Evolutionary conservation across 2,329 filamentous ascomycete species (phyloP), one percentile per base, ranked within the genome.

Genomic region (Trichoderma gracile): DNA sequence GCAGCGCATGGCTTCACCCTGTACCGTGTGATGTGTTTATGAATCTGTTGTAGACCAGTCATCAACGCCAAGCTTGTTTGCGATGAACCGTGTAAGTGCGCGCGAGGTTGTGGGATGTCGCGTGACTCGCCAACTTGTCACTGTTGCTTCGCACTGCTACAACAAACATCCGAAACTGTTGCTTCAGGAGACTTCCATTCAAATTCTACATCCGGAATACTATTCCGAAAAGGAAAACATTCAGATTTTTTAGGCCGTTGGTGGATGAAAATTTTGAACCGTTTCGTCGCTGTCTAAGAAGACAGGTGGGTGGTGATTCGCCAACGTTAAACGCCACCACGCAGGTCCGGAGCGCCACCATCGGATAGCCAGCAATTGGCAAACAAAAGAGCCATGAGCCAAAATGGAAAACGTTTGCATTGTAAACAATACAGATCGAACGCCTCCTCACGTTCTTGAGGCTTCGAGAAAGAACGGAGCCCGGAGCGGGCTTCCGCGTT

Each of bases 251-350:
- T 17, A 23, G 23, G n/a, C 5, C 6, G 38, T 43, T 54, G 40
- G 49, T 33, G 9, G 40, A 5, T 53, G 58, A 62, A 62, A 54
- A 62, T 14, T 53, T 42, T 62, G 49, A 46, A 46, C 25, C 30
- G n/a, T 40, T 17, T 53, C 17, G 59, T 62, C 59, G 59, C 59
- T 10, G 59, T 46, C 27, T 17, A 43, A 45, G 10, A 27, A 43
- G 6, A 23, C 38, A 46, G 38, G 49, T 53, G 49, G 59, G 49
- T 17, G 49, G 42, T 7, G 46, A 38, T 38, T 38, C n/a, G 43
- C 49, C 21, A 19, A 59, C 49, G 59, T 62, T 25, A 46, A 46
- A 27, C 59, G 59, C 59, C 59, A 62, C 59, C 49, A 54, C 42
- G 3, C 9, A 19, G 19, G n/a, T 49, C 45, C 49, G 25, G 49